These are phyloP conservation scores for Fusarium burgessii DNA, from an alignment of 2,329 filamentous ascomycete genomes.

Conservation along the genomic window DNA sequence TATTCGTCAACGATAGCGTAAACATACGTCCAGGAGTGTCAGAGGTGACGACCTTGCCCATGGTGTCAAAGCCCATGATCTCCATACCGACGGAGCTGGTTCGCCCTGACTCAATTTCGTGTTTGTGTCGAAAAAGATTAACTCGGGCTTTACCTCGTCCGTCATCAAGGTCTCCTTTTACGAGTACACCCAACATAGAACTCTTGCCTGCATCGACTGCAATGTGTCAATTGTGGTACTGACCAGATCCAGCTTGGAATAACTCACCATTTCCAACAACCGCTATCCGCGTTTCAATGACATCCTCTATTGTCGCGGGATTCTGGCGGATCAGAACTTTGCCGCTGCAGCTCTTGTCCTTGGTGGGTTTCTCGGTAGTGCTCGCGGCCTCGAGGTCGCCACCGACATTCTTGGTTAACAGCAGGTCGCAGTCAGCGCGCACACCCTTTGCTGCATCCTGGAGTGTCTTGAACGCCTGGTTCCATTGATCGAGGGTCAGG, in stretches of 20 bases:
- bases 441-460: constrained; percentile 71
- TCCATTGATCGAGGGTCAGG: constrained; percentile 81
- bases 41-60: constrained; percentile 84
- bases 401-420: constrained; percentile 92
- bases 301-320: constrained; percentile 81
- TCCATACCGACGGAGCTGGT: constrained; percentile 99
- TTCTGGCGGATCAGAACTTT: constrained; percentile 85
- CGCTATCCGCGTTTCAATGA: constrained; percentile 95
- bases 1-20: background rate
- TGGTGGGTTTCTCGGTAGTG: constrained; percentile 63
- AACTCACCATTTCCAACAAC: constrained; percentile 89
- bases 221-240: constrained; percentile 24
- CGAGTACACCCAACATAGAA: constrained; percentile 93
- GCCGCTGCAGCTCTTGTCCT: constrained; percentile 81
- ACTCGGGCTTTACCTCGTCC: constrained; percentile 93
- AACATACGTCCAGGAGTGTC: constrained; percentile 82
- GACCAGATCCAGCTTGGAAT: background rate
- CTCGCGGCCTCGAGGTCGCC: constrained; percentile 78
- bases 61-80: constrained; percentile 95
- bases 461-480: constrained; percentile 75
- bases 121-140: constrained; percentile 97
- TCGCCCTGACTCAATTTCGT: constrained; percentile 94
- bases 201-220: constrained; percentile 96
- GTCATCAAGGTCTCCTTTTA: constrained; percentile 95
- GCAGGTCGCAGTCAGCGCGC: constrained; percentile 80